Base-by-base conservation (phyloP, 768 basidiomycete species). In the Trametopsis cervina region DNA sequence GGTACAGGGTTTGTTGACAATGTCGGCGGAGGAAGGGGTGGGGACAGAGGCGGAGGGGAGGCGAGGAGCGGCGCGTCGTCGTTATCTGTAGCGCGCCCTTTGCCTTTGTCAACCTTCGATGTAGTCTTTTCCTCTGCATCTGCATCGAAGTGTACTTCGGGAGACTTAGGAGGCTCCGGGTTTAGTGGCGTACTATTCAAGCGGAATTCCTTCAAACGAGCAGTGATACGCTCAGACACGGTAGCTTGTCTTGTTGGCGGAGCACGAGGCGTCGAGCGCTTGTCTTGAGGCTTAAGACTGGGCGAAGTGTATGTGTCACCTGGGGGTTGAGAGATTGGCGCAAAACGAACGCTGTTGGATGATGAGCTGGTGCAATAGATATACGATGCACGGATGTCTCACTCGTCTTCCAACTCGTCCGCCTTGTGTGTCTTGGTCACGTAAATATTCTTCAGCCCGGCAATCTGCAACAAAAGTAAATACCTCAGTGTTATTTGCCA, bases 401-500 rank as follows among this genome's bases (percentile, higher is more conserved):
- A 95, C 93, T 95, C 92, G 62, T 96, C 93, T 62, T 91, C 91
- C 6, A 85, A 84, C 60, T 96, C 93, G 57, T 96, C 93, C 13
- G 93, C 92, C 35, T 78, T 77, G 46, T 89, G 78, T 0, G 78
- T 83, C 65, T 92, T 95, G 25, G 74, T 65, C 10, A 89, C 63
- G 60, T 95, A 95, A 46, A 78, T 72, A 44, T 82, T 75, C 66
- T 88, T 91, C 53, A 92, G 67, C 65, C 84, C 85, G 37, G 71
- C 62, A 4, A 74, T 69, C 73, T 78, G 35, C 21, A 37, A 4
- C 46, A 25, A 26, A n/a, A n/a, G n/a, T n/a, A n/a, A n/a, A n/a
- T n/a, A n/a, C n/a, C n/a, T n/a, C n/a, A n/a, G n/a, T n/a, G 20
- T 29, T 13, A 44, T 42, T 49, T 42, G 3, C 42, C n/a, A n/a